Percentiles rank a stretch among this genome's conserved stretches.
Evolutionary conservation across 202 grass and related monocot species (phyloP).

Genomic region (Dendrocalamus latiflorus): DNA sequence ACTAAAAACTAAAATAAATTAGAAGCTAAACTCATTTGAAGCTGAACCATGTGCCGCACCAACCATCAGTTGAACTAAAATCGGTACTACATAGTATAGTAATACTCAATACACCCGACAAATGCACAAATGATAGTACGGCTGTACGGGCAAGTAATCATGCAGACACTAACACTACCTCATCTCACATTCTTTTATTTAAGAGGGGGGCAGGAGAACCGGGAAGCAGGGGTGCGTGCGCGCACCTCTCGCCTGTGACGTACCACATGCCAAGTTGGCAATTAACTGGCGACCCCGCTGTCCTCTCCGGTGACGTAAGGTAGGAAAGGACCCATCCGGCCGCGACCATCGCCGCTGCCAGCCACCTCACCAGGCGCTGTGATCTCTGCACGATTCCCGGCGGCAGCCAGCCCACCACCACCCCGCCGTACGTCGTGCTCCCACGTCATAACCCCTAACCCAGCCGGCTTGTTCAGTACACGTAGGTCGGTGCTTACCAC

Average conservation of each 20-base stretch:
- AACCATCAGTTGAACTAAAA: too few relatives aligned
- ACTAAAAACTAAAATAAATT: too few relatives aligned
- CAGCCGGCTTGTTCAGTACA: too few relatives aligned
- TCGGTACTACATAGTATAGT: too few relatives aligned
- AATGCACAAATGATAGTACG: background rate
- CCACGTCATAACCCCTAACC: background rate
- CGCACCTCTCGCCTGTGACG: conserved; percentile 17
- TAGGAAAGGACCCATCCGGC: background rate
- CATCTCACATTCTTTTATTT: background rate
- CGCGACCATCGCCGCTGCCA: background rate
- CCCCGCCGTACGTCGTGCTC: background rate
- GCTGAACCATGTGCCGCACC: too few relatives aligned
- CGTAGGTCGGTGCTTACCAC: background rate
- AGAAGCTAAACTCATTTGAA: too few relatives aligned
- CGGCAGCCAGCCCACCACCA: background rate
- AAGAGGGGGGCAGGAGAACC: background rate
- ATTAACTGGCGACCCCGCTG: background rate
- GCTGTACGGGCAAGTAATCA: background rate
- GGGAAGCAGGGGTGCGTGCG: background rate
- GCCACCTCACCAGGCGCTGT: background rate
- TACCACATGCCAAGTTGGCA: conserved; percentile 26
- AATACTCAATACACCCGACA: background rate
- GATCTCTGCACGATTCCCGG: background rate
- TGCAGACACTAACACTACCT: background rate
- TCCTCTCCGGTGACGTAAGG: background rate